Evolutionary conservation across 139 green algal species (phyloP).

Genomic region (Picochlorum sp.): DNA sequence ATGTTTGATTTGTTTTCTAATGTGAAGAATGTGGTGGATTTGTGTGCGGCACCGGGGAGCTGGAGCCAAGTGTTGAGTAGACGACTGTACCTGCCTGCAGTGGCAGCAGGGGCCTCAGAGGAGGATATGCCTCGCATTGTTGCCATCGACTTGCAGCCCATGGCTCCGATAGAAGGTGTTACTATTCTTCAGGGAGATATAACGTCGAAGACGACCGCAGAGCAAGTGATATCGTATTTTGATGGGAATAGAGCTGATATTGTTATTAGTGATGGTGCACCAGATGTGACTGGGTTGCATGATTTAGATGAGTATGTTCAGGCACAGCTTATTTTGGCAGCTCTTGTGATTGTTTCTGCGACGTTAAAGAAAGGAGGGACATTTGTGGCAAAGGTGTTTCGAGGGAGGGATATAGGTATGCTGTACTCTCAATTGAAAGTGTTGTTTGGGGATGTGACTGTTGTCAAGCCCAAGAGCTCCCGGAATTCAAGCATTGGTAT

Average conservation of each 20-base stretch:
- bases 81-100: slow-evolving; percentile 80
- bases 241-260: slow-evolving; percentile 76
- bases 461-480: slow-evolving; percentile 89
- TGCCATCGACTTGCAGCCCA: slow-evolving; percentile 95
- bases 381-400: slow-evolving; percentile 94
- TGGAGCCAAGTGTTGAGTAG: slow-evolving; percentile 80
- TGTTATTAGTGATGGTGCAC: slow-evolving; percentile 93
- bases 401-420: slow-evolving; percentile 81
- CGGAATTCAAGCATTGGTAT: slow-evolving; percentile 69
- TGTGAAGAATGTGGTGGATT: slow-evolving; percentile 87
- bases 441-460: slow-evolving; percentile 83
- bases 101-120: slow-evolving; percentile 6
- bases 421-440: slow-evolving; percentile 87
- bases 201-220: slow-evolving; percentile 56
- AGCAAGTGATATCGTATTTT: slow-evolving; percentile 80
- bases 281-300: slow-evolving; percentile 97
- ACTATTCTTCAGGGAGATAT: slow-evolving; percentile 90
- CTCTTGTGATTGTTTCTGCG: slow-evolving; percentile 71
- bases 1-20: slow-evolving; percentile 66
- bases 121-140: slow-evolving; percentile 79
- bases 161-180: slow-evolving; percentile 95
- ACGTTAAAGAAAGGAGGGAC: slow-evolving; percentile 75
- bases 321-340: slow-evolving; percentile 87
- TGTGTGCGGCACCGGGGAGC: slow-evolving; percentile 92
- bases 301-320: slow-evolving; percentile 98